phyloP scores from a whole-genome alignment of 2,329 filamentous ascomycete genomes.

The Cadophora sp. region DNA sequence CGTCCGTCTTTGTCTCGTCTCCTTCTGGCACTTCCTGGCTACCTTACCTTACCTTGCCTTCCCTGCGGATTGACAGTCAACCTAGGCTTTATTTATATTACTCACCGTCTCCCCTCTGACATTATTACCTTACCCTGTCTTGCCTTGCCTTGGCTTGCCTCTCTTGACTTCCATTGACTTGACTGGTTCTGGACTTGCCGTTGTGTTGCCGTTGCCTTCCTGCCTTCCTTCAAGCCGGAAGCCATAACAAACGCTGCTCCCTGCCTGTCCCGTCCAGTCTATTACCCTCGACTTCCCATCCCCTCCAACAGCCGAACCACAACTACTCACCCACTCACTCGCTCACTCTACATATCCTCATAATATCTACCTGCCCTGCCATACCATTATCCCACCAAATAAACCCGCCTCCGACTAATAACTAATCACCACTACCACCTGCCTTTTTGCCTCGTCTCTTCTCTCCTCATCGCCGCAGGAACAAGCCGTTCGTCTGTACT shows the following conservation, averaged over 20 bases:
- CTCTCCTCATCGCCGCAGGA: background rate
- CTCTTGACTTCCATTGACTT: background rate
- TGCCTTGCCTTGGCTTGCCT: background rate
- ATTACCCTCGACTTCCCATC: background rate
- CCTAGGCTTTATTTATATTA: background rate
- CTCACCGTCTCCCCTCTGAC: constrained; percentile 5
- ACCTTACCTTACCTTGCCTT: background rate
- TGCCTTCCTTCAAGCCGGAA: background rate
- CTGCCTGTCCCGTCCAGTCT: background rate
- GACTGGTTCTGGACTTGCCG: background rate
- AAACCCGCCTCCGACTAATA: background rate
- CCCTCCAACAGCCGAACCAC: background rate
- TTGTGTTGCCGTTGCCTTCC: background rate
- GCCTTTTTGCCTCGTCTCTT: background rate
- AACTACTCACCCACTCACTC: background rate
- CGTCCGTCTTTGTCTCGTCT: background rate
- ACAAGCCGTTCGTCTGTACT: background rate
- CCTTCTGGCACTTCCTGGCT: background rate
- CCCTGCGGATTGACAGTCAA: background rate
- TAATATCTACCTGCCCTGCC: background rate
- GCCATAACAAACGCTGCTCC: constrained; percentile 9
- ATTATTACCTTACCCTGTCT: background rate
- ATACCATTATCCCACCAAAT: background rate
- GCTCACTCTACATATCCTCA: background rate
- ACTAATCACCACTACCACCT: background rate